A percentile compares a stretch with the other conserved stretches of the same genome.
Evolutionary conservation across 768 basidiomycete species (phyloP).

Genomic region (Lentinula detonsa): DNA sequence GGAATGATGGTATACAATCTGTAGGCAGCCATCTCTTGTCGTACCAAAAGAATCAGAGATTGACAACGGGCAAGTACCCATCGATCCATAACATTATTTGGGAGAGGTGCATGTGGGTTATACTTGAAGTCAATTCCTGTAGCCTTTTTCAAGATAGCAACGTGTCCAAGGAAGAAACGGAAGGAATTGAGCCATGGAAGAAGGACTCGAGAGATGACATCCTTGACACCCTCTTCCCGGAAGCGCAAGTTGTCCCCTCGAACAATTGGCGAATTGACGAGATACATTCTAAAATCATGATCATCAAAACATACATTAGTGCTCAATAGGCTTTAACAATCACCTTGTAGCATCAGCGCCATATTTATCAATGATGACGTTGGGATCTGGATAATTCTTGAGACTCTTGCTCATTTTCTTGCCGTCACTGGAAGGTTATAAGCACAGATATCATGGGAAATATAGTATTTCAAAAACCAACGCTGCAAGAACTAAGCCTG

Average conservation of each 20-base stretch:
- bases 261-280: conserved; percentile 98
- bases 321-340: not conserved
- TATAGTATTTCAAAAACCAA: conserved; percentile 32
- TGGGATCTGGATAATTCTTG: conserved; percentile 96
- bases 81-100: conserved; percentile 94
- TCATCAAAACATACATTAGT: not conserved
- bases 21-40: conserved; percentile 95
- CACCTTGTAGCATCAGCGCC: conserved; percentile 95
- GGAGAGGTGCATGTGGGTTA: conserved; percentile 76
- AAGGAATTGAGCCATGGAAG: conserved; percentile 98
- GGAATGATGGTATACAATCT: conserved; percentile 96
- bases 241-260: conserved; percentile 97
- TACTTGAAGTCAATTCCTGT: conserved; percentile 76
- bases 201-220: conserved; percentile 93
- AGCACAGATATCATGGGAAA: conserved; percentile 1
- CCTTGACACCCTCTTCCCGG: conserved; percentile 96
- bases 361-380: conserved; percentile 80
- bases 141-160: conserved; percentile 77
- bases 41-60: conserved; percentile 87
- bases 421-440: conserved; percentile 59
- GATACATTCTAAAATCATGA: conserved; percentile 70
- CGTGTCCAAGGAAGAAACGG: conserved; percentile 98
- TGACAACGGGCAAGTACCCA: conserved; percentile 99
- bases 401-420: conserved; percentile 99
- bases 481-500: conserved; percentile 93